phyloP scores from a whole-genome alignment of 768 basidiomycete species.

The Serendipita sp. region DNA sequence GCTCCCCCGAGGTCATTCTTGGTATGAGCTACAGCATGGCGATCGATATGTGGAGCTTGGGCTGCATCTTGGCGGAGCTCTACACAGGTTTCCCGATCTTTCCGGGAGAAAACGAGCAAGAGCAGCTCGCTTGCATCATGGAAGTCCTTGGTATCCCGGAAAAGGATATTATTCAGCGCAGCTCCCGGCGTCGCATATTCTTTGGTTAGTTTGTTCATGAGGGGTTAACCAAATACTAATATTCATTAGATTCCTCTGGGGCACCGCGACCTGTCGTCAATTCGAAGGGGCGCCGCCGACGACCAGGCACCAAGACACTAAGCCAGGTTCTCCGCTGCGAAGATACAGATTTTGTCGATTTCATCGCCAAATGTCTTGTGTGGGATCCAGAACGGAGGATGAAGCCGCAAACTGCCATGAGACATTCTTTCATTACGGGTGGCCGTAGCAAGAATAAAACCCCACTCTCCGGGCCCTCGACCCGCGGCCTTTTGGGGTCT shows the following conservation, averaged over 20 bases:
- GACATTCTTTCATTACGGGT: slow-evolving; percentile 75
- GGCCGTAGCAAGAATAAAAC: slow-evolving; percentile 37
- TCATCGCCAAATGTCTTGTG: slow-evolving; percentile 88
- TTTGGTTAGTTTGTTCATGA: slow-evolving; percentile 84
- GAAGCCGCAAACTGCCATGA: slow-evolving; percentile 83
- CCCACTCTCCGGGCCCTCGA: slow-evolving; percentile 26
- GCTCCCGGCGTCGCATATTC: slow-evolving; percentile 86
- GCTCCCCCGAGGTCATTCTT: slow-evolving; percentile 97
- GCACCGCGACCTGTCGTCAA: slow-evolving; percentile 86
- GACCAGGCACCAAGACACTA: slow-evolving; percentile 83
- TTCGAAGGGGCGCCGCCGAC: slow-evolving; percentile 84
- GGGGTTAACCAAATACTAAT: no score
- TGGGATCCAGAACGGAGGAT: slow-evolving; percentile 97
- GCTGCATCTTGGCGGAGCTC: slow-evolving; percentile 93
- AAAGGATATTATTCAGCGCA: slow-evolving; percentile 85
- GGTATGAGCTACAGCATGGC: slow-evolving; percentile 99
- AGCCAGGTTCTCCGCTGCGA: slow-evolving; percentile 80
- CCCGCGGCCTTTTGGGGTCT: slow-evolving; percentile 40
- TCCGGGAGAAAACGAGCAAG: slow-evolving; percentile 97
- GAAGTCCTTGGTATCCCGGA: slow-evolving; percentile 94
- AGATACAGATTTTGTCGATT: slow-evolving; percentile 93
- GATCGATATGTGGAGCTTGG: slow-evolving; percentile 99
- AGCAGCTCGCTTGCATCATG: slow-evolving; percentile 98
- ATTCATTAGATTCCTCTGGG: slow-evolving; percentile 96
- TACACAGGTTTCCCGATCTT: slow-evolving; percentile 98